Conservation (phyloP, 148 eudicot species). For the Drosera capensis region DNA sequence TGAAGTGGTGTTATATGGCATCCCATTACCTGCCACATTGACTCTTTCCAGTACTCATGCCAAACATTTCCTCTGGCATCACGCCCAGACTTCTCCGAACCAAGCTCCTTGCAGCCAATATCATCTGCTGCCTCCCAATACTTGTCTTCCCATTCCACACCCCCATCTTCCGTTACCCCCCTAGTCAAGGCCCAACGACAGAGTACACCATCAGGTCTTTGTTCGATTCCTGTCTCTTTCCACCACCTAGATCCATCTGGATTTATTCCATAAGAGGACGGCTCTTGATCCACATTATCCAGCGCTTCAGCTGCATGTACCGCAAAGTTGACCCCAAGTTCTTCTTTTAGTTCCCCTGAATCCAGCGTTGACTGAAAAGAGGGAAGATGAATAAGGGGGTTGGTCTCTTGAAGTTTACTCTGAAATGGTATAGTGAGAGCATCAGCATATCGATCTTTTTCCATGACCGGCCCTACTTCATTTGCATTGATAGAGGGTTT, state of each 20-base stretch:
- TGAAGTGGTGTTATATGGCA: constrained; percentile 3
- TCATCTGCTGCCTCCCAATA: constrained; percentile 95
- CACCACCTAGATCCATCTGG: constrained; percentile 84
- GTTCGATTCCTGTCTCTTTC: constrained; percentile 75
- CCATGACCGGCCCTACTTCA: constrained; percentile 28
- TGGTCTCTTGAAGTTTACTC: constrained; percentile 27
- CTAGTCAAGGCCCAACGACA: constrained; percentile 72
- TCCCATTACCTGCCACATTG: constrained; percentile 68
- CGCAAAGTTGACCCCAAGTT: constrained; percentile 39
- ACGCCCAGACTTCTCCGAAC: constrained; percentile 93
- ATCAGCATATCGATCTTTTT: constrained; percentile 37
- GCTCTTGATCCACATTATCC: constrained; percentile 21
- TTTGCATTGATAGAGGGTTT: constrained; percentile 16
- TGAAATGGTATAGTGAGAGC: constrained; percentile 49
- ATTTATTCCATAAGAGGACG: constrained; percentile 24
- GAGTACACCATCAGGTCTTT: constrained; percentile 62
- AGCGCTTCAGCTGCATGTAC: constrained; percentile 72
- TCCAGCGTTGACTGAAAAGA: constrained; percentile 59
- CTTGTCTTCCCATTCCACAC: constrained; percentile 84
- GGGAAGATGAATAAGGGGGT: constrained; percentile 37
- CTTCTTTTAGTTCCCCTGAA: constrained; percentile 29
- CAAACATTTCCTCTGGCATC: constrained; percentile 79
- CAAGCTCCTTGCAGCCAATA: constrained; percentile 63
- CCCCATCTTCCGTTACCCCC: constrained; percentile 63
- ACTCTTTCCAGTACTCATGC: constrained; percentile 85